phyloP scores from a whole-genome alignment of 148 eudicot species.

The Vaccinium corymbosum region DNA sequence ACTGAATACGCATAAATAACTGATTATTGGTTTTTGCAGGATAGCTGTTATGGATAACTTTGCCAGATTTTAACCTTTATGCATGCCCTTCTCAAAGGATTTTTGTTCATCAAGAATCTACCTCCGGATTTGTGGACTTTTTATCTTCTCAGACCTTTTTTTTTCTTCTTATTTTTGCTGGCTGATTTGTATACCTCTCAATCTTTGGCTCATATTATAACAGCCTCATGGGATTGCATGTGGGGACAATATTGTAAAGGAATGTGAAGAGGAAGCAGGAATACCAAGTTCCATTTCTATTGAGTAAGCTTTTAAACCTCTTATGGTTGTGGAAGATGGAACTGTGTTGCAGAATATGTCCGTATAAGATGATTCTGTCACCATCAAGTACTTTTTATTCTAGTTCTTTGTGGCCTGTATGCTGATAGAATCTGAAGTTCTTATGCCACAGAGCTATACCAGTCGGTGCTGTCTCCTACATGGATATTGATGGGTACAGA shows the following conservation, averaged over 20 bases:
- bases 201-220: conserved; percentile 19
- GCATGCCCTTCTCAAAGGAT: not conserved
- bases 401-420: conserved; percentile 1
- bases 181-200: not conserved
- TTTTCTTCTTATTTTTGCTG: not conserved
- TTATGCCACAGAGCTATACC: conserved; percentile 55
- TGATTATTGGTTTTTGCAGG: not conserved
- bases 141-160: not conserved
- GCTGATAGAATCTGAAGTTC: conserved; percentile 1
- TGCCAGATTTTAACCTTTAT: not conserved
- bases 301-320: conserved; percentile 31
- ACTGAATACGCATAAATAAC: not conserved
- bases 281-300: conserved; percentile 62
- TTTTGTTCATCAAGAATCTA: not conserved
- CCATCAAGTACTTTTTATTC: not conserved
- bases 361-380: not conserved
- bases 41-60: not conserved
- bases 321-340: conserved; percentile 7
- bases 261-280: conserved; percentile 95
- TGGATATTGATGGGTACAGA: conserved; percentile 79
- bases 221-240: conserved; percentile 89
- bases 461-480: conserved; percentile 85
- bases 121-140: not conserved
- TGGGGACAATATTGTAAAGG: conserved; percentile 78
- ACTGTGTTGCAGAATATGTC: not conserved